Percentiles rank a stretch among this genome's conserved stretches.
Evolutionary conservation across 257 asterid genomes (phyloP).

Genomic region (Cruciata laevipes): DNA sequence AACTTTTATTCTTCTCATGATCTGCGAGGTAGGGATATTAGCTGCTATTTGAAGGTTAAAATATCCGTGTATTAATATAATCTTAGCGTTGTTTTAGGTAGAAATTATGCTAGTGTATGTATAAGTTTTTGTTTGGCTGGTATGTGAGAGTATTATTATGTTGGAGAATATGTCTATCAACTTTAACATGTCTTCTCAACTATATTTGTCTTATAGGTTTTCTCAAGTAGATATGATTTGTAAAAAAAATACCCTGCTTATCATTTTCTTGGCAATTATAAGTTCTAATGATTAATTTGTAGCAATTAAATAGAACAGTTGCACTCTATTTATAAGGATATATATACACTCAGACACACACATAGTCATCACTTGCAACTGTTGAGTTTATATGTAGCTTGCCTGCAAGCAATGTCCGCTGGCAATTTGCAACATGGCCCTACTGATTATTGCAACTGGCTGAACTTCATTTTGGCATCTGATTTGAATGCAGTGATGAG

Average conservation of each 20-base stretch:
- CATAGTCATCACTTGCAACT: background rate
- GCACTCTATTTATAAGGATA: background rate
- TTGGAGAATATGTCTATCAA: background rate
- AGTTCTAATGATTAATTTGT: background rate
- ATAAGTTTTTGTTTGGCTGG: background rate
- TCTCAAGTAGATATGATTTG: background rate
- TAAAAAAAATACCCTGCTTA: background rate
- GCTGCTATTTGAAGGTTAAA: background rate
- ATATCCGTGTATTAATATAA: background rate
- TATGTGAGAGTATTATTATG: background rate
- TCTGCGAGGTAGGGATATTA: slow-evolving; percentile 1
- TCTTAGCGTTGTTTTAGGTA: background rate
- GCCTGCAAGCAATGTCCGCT: background rate
- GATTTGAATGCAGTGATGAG: slow-evolving; percentile 56
- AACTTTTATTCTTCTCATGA: background rate
- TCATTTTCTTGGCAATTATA: background rate
- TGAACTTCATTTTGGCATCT: slow-evolving; percentile 1
- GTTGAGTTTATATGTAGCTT: slow-evolving; percentile 1
- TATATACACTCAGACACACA: background rate
- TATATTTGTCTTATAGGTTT: too few species aligned
- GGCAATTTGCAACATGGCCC: background rate
- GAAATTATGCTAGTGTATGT: background rate
- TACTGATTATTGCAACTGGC: background rate
- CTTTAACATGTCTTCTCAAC: too few species aligned
- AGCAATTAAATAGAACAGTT: background rate